A percentile compares a stretch with the other conserved stretches of the same genome.
phyloP scores from a whole-genome alignment of 2,329 filamentous ascomycete species.

The Rutstroemia sp. region DNA sequence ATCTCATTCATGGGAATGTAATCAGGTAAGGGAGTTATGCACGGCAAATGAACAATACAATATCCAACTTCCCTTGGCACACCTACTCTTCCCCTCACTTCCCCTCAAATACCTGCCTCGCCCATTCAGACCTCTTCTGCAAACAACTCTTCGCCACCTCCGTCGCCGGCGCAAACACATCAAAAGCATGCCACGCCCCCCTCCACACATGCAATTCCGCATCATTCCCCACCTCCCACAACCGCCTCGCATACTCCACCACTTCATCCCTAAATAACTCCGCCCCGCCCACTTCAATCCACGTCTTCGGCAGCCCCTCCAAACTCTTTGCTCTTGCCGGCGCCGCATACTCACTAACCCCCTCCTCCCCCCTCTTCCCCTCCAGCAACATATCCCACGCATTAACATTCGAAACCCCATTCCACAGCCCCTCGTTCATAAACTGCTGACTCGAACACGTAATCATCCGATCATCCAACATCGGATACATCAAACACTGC shows the following conservation, averaged over 20 bases:
- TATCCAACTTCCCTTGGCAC: too few species aligned
- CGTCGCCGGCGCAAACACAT: neutral
- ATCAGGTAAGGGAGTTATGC: too few species aligned
- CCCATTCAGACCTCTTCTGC: neutral
- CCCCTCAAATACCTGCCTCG: neutral
- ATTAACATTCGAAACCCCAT: constrained; percentile 22
- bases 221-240: constrained; percentile 30
- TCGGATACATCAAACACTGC: constrained; percentile 34
- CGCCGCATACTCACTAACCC: constrained; percentile 29
- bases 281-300: constrained; percentile 31
- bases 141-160: neutral
- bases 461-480: constrained; percentile 35
- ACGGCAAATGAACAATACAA: too few species aligned
- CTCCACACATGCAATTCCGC: constrained; percentile 33
- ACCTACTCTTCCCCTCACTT: too few species aligned
- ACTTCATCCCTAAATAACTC: constrained; percentile 32
- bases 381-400: constrained; percentile 30
- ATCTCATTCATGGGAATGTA: too few species aligned
- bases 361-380: constrained; percentile 20
- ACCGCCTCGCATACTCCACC: constrained; percentile 29
- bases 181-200: constrained; percentile 17
- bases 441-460: constrained; percentile 27
- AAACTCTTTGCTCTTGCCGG: constrained; percentile 28
- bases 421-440: constrained; percentile 27
- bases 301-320: constrained; percentile 27